These are phyloP conservation scores for Colletotrichum theobromicola DNA, from an alignment of 2,329 filamentous ascomycete species.

Conservation along the genomic window DNA sequence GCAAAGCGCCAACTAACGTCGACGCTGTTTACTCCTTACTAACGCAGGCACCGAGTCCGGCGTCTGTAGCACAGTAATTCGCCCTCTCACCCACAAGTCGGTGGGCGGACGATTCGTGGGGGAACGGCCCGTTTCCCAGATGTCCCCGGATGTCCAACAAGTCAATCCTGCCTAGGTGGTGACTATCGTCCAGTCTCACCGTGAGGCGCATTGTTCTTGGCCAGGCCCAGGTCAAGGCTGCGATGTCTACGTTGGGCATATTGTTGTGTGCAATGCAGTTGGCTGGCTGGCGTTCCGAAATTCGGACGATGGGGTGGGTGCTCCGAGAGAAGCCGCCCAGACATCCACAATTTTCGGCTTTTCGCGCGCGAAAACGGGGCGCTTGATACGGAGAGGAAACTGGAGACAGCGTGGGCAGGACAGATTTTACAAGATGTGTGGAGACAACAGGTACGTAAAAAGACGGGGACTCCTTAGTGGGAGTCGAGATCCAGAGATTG, in stretches of 20 bases:
- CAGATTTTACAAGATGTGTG: conserved; percentile 13
- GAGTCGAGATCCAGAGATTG: conserved; percentile 10
- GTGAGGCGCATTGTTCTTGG: conserved; percentile 13
- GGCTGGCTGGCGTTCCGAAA: conserved; percentile 8
- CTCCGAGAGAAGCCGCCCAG: conserved; percentile 18
- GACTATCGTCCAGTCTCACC: conserved; percentile 4
- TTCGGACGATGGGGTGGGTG: conserved; percentile 16
- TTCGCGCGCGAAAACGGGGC: conserved; percentile 18
- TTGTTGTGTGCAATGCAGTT: not conserved
- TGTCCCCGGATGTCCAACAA: not conserved
- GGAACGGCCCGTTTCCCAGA: not conserved
- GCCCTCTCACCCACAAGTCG: not conserved
- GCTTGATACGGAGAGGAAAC: conserved; percentile 4
- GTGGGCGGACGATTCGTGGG: not conserved
- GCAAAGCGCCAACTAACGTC: not conserved
- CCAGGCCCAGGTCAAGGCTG: not conserved
- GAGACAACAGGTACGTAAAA: conserved; percentile 1
- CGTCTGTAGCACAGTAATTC: not conserved
- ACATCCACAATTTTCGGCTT: conserved; percentile 14
- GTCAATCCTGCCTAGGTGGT: not conserved
- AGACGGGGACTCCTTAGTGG: not conserved
- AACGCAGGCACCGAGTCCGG: not conserved
- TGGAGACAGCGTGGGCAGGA: conserved; percentile 10
- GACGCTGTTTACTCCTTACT: not conserved
- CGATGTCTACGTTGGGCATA: not conserved